Conservation (phyloP, 768 basidiomycete genomes). For the Coprinellus micaceus region DNA sequence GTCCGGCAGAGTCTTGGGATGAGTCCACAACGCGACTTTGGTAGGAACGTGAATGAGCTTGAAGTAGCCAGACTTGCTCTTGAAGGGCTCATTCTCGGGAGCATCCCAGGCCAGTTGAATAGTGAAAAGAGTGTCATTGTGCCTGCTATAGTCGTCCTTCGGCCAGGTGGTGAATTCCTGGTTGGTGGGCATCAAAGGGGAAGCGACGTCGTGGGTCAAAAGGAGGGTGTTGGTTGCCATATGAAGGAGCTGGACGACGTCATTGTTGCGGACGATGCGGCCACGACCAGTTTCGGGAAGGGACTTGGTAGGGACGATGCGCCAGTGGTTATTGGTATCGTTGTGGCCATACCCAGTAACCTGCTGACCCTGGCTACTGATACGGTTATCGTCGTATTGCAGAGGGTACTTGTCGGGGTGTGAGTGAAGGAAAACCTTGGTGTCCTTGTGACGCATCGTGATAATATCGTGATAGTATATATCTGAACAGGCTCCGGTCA, state of each 20-base stretch:
- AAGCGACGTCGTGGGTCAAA: constrained; percentile 96
- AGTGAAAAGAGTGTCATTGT: constrained; percentile 89
- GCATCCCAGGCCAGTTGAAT: constrained; percentile 64
- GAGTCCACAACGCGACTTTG: constrained; percentile 93
- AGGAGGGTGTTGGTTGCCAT: constrained; percentile 79
- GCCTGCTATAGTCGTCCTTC: constrained; percentile 68
- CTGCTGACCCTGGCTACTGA: constrained; percentile 95
- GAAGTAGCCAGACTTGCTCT: constrained; percentile 92
- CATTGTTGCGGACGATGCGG: constrained; percentile 85
- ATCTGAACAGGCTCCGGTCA: constrained; percentile 66
- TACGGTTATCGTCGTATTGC: constrained; percentile 91
- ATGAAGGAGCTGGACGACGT: constrained; percentile 86
- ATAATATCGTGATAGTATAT: constrained; percentile 90
- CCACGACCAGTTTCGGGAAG: constrained; percentile 92
- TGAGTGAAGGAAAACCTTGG: constrained; percentile 92
- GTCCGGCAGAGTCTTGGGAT: constrained; percentile 78
- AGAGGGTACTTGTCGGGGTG: constrained; percentile 89
- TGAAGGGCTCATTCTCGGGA: constrained; percentile 78
- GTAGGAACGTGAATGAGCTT: constrained; percentile 86
- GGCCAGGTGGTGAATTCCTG: constrained; percentile 96
- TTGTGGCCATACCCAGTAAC: constrained; percentile 94
- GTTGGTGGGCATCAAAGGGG: constrained; percentile 94
- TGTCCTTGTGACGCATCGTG: constrained; percentile 86
- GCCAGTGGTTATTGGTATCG: constrained; percentile 95
- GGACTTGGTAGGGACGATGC: constrained; percentile 91